Conservation (phyloP, 1,139 yeast genomes). For the Geotrichum cucujoidarum region DNA sequence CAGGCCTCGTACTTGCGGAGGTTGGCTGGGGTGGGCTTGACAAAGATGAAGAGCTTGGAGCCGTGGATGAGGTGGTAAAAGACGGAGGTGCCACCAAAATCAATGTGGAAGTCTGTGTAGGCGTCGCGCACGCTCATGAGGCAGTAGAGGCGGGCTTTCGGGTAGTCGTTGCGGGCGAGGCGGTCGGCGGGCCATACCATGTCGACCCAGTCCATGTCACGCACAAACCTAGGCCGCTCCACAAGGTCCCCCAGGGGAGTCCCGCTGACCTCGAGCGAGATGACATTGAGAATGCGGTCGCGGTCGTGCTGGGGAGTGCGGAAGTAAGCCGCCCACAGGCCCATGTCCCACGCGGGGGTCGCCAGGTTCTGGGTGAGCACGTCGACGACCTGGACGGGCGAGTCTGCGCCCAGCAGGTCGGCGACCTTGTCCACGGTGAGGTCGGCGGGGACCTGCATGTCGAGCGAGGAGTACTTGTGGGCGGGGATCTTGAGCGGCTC, state of each 20-base stretch:
- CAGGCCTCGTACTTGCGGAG: slow-evolving; percentile 60
- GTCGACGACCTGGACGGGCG: slow-evolving; percentile 79
- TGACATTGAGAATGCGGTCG: slow-evolving; percentile 72
- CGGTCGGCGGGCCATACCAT: slow-evolving; percentile 50
- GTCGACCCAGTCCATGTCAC: slow-evolving; percentile 65
- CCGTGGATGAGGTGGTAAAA: slow-evolving; percentile 80
- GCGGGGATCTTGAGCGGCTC: slow-evolving; percentile 41
- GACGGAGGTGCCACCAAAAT: slow-evolving; percentile 90
- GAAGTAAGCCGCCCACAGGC: slow-evolving; percentile 72
- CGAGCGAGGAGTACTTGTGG: slow-evolving; percentile 36
- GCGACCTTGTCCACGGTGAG: slow-evolving; percentile 56
- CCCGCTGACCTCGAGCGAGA: slow-evolving; percentile 70
- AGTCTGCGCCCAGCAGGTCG: slow-evolving; percentile 56
- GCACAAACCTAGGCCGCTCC: slow-evolving; percentile 60
- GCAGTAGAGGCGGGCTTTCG: slow-evolving; percentile 78
- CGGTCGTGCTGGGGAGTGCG: slow-evolving; percentile 44
- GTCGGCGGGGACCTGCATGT: slow-evolving; percentile 43
- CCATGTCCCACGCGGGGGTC: slow-evolving; percentile 58
- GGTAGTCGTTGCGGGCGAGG: slow-evolving; percentile 33
- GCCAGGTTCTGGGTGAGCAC: slow-evolving; percentile 68
- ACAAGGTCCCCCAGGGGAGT: slow-evolving; percentile 50
- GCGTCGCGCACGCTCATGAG: slow-evolving; percentile 79
- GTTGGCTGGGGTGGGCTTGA: slow-evolving; percentile 68
- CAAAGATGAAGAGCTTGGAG: slow-evolving; percentile 64
- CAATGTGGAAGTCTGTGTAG: slow-evolving; percentile 86